Conservation (phyloP, 75 land plant species). For the Adiantum capillusveneris region DNA sequence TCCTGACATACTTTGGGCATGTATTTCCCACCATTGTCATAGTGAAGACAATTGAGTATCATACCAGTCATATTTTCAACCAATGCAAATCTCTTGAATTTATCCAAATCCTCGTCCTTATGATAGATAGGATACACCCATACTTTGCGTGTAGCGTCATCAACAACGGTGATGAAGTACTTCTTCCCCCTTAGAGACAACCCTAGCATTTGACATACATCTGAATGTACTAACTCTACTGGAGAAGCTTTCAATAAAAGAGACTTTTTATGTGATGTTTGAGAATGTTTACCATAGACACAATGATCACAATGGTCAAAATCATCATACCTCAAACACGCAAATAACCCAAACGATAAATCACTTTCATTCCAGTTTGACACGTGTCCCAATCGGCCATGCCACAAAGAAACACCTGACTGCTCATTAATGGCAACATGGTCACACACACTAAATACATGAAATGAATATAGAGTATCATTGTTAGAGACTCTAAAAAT, state of each 20-base stretch:
- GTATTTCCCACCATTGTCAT: too few species aligned
- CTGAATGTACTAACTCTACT: background rate
- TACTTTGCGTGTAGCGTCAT: too few species aligned
- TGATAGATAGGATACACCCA: too few species aligned
- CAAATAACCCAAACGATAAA: background rate
- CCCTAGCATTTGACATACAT: background rate
- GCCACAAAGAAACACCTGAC: background rate
- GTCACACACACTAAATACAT: background rate
- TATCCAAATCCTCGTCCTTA: too few species aligned
- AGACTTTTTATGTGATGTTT: background rate
- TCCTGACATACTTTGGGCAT: background rate
- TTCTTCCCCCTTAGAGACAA: too few species aligned
- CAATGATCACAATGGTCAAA: background rate
- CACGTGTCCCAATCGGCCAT: slow-evolving; percentile 2
- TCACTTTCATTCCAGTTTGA: background rate
- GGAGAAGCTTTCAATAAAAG: background rate
- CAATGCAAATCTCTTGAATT: too few species aligned
- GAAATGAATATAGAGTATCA: background rate
- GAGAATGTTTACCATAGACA: slow-evolving; percentile 1
- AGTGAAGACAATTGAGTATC: background rate
- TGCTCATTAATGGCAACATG: background rate
- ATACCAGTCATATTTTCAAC: background rate
- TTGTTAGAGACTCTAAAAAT: background rate
- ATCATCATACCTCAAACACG: too few species aligned
- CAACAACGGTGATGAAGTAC: too few species aligned